Conservation (phyloP, 352 stramenopile species). For the Thraustotheca clavata region DNA sequence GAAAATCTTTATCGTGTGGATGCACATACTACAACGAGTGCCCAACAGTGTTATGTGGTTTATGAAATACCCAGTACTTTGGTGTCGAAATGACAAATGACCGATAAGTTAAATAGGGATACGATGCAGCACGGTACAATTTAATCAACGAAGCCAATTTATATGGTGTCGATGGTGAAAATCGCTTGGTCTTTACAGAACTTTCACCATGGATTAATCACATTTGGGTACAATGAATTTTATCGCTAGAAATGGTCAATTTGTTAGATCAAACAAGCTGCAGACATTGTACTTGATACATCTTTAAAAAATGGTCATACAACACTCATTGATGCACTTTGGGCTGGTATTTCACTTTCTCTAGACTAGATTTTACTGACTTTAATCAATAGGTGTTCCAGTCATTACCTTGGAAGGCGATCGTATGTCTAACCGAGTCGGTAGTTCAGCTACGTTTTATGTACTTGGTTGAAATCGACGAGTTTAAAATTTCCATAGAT, state of each 20-base stretch:
- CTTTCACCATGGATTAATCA: constrained; percentile 72
- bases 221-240: constrained; percentile 25
- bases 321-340: constrained; percentile 68
- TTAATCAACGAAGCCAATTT: constrained; percentile 42
- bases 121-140: constrained; percentile 37
- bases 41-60: constrained; percentile 69
- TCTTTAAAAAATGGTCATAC: constrained; percentile 81
- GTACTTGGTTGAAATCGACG: constrained; percentile 19
- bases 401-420: constrained; percentile 57
- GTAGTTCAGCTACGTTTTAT: constrained; percentile 44
- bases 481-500: neutral
- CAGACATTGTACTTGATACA: constrained; percentile 74
- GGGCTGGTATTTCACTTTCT: constrained; percentile 28
- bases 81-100: neutral
- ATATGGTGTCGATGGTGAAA: constrained; percentile 39
- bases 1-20: constrained; percentile 61
- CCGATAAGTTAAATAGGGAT: constrained; percentile 21
- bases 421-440: constrained; percentile 58
- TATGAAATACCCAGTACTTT: constrained; percentile 34
- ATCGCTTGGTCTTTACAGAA: constrained; percentile 45
- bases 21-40: constrained; percentile 63
- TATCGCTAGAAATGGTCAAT: neutral
- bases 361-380: neutral
- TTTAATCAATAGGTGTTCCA: constrained; percentile 33
- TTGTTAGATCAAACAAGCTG: constrained; percentile 44